phyloP scores from a whole-genome alignment of 1,284 basidiomycete genomes.

The Cutaneotrichosporon mucoides region DNA sequence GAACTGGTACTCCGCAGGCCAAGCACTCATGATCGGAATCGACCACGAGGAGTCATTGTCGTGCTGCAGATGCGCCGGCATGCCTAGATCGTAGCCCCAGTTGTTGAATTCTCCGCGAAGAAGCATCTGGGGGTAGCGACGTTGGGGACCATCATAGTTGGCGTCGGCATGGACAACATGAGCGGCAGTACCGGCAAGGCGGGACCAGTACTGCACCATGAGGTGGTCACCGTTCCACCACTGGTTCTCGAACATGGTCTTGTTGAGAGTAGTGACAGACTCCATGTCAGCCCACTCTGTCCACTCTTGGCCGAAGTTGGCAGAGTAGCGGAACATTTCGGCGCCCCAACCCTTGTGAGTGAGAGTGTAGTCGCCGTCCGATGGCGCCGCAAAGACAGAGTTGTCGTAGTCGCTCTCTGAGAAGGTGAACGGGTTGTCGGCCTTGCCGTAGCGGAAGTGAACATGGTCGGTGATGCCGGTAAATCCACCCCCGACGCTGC shows the following conservation, averaged over 20 bases:
- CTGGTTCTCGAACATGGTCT: constrained; percentile 55
- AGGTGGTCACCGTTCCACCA: constrained; percentile 83
- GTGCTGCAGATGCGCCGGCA: constrained; percentile 62
- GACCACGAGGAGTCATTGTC: constrained; percentile 55
- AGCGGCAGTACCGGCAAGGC: constrained; percentile 59
- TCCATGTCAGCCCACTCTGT: constrained; percentile 72
- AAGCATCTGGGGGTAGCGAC: constrained; percentile 78
- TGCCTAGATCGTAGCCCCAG: constrained; percentile 84
- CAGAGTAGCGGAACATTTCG: constrained; percentile 76
- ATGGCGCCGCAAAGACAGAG: constrained; percentile 58
- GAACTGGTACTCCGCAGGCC: constrained; percentile 81
- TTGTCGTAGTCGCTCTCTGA: constrained; percentile 64
- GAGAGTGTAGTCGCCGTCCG: constrained; percentile 63
- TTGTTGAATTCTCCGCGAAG: constrained; percentile 81
- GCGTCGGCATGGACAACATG: constrained; percentile 73
- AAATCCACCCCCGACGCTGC: constrained; percentile 8
- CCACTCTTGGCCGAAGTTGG: constrained; percentile 80
- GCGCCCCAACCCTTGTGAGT: constrained; percentile 77
- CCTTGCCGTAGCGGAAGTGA: constrained; percentile 68
- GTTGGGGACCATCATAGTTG: constrained; percentile 56
- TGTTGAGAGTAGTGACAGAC: constrained; percentile 62
- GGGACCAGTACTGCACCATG: constrained; percentile 82
- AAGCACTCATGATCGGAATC: constrained; percentile 66
- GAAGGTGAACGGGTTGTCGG: constrained; percentile 75
- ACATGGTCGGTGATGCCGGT: constrained; percentile 62